A percentile compares a stretch with the other conserved stretches of the same genome.
Conservation (phyloP, 441 rosid genomes). For the Populus hybrid region DNA sequence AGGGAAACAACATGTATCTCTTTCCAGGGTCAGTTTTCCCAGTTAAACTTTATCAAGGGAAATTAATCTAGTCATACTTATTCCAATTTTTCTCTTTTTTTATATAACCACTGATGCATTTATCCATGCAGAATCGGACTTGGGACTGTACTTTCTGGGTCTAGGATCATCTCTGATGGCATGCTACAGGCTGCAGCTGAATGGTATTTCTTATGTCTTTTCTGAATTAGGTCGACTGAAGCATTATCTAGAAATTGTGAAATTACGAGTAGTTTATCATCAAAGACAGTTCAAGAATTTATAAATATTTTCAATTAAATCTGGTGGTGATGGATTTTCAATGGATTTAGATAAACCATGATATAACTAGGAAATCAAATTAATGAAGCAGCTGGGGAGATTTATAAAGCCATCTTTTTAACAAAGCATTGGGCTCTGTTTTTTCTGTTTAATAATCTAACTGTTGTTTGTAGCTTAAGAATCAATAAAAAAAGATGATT, state of each 20-base stretch:
- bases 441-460: neutral
- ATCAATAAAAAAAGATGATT: neutral
- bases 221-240: neutral
- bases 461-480: neutral
- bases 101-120: neutral
- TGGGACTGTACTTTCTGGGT: constrained; percentile 93
- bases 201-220: constrained; percentile 48
- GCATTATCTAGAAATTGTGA: neutral
- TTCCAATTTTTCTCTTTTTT: neutral
- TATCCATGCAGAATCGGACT: constrained; percentile 76
- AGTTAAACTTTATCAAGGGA: neutral
- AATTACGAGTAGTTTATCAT: neutral
- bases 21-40: constrained; percentile 86
- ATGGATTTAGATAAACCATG: neutral
- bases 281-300: neutral
- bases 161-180: constrained; percentile 86
- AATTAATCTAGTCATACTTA: constrained; percentile 3
- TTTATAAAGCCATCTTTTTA: neutral
- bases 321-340: neutral
- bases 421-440: neutral
- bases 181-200: constrained; percentile 99
- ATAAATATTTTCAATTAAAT: neutral
- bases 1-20: constrained; percentile 99
- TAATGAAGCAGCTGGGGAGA: neutral
- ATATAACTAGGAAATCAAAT: neutral